Percentiles rank a stretch among this genome's conserved stretches.
These are phyloP conservation scores for Cronartium quercuum DNA, from an alignment of 1,284 basidiomycete genomes.

Conservation along the genomic window DNA sequence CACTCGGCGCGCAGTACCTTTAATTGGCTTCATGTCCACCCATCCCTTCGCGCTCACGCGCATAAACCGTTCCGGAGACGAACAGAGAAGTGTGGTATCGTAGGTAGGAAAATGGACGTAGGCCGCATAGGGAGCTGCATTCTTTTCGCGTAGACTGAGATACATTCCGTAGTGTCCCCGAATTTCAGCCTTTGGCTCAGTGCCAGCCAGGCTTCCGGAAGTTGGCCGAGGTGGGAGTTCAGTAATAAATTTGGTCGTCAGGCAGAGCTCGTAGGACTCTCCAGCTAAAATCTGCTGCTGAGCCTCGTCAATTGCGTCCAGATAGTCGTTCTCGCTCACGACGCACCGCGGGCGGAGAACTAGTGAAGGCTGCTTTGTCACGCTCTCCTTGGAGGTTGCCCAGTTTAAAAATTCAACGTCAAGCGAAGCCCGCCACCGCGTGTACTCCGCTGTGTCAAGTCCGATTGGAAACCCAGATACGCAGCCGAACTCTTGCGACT, in stretches of 20 bases:
- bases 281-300: constrained; percentile 73
- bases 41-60: constrained; percentile 65
- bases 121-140: constrained; percentile 86
- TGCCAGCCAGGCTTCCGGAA: neutral
- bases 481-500: neutral
- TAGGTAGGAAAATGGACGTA: constrained; percentile 66
- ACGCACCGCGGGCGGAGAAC: constrained; percentile 43
- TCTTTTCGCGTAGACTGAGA: constrained; percentile 62
- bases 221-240: constrained; percentile 50
- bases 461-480: neutral
- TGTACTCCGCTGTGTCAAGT: neutral
- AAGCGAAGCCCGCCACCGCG: neutral
- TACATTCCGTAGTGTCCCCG: constrained; percentile 48
- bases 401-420: neutral
- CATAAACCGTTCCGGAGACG: constrained; percentile 88
- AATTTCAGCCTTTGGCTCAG: constrained; percentile 12
- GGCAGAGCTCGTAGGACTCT: constrained; percentile 92
- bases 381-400: neutral
- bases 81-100: constrained; percentile 62
- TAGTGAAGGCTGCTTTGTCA: neutral
- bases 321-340: constrained; percentile 56
- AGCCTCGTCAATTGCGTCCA: constrained; percentile 64
- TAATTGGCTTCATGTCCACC: constrained; percentile 87
- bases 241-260: constrained; percentile 65
- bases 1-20: constrained; percentile 61